Evolutionary conservation across 139 green algal species (phyloP).

Genomic region (Zygnema cylindricum): DNA sequence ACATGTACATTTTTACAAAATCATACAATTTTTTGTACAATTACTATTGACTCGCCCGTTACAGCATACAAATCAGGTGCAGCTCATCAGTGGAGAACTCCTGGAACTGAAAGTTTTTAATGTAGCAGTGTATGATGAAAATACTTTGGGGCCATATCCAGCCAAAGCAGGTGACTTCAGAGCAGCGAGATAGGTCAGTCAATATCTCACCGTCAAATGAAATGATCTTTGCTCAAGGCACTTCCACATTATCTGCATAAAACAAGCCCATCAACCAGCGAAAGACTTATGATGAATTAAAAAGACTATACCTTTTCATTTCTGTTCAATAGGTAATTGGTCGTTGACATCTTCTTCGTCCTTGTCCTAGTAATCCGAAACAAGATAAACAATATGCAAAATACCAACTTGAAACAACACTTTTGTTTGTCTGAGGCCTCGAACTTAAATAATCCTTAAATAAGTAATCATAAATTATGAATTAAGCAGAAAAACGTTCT

Average conservation of each 20-base stretch:
- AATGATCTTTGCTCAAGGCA: slow-evolving; percentile 27
- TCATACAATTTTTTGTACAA: too few species aligned
- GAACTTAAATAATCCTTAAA: not conserved
- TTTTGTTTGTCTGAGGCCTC: not conserved
- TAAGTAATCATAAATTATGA: not conserved
- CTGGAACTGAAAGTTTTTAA: not conserved
- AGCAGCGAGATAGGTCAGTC: not conserved
- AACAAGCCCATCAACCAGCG: not conserved
- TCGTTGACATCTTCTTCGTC: not conserved
- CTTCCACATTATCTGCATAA: slow-evolving; percentile 22
- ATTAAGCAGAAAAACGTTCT: not conserved
- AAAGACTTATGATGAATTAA: not conserved
- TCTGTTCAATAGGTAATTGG: too few species aligned
- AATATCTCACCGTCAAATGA: slow-evolving; percentile 21
- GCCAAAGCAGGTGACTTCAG: not conserved
- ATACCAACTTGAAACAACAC: not conserved
- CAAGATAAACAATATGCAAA: not conserved
- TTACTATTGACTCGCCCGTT: not conserved
- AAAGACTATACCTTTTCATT: too few species aligned
- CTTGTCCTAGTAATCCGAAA: not conserved
- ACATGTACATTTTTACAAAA: too few species aligned
- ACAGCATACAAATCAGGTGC: not conserved
- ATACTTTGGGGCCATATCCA: not conserved
- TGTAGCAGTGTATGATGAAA: not conserved
- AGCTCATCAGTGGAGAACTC: not conserved